phyloP scores from a whole-genome alignment of 306 rosid species.

The Inga laurina region DNA sequence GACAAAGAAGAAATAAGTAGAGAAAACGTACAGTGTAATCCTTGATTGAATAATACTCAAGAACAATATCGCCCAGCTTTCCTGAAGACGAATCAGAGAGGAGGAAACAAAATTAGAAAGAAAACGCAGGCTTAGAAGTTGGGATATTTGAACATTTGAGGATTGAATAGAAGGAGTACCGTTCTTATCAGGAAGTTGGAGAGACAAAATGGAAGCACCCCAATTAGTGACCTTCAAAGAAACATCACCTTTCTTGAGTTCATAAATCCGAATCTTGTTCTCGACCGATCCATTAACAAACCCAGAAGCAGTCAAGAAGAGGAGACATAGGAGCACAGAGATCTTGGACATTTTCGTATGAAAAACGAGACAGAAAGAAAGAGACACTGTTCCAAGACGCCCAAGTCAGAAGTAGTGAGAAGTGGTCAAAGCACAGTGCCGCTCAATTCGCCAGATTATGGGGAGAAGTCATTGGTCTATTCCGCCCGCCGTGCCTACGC shows the following conservation, averaged over 20 bases:
- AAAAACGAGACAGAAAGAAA: too few species aligned
- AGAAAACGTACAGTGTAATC: constrained; percentile 42
- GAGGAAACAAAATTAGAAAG: not conserved
- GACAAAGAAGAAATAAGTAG: not conserved
- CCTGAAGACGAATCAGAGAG: constrained; percentile 35
- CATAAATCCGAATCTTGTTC: constrained; percentile 35
- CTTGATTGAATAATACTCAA: constrained; percentile 52
- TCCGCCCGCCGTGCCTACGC: not conserved
- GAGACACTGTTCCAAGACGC: not conserved
- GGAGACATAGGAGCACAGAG: constrained; percentile 34
- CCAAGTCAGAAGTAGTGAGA: not conserved
- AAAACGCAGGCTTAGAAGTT: not conserved
- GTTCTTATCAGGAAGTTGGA: constrained; percentile 50
- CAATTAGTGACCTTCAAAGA: constrained; percentile 57
- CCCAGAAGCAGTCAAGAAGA: constrained; percentile 40
- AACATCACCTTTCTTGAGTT: constrained; percentile 47
- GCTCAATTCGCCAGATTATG: not conserved
- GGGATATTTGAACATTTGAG: not conserved
- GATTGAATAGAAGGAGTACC: constrained; percentile 33
- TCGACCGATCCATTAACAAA: constrained; percentile 33
- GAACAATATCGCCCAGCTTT: constrained; percentile 59
- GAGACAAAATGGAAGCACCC: constrained; percentile 62
- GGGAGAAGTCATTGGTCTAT: not conserved
- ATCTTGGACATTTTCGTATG: constrained; percentile 35
- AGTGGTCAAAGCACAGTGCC: not conserved